Conservation (phyloP, 495 filamentous ascomycete species). For the Copromyces sp. region DNA sequence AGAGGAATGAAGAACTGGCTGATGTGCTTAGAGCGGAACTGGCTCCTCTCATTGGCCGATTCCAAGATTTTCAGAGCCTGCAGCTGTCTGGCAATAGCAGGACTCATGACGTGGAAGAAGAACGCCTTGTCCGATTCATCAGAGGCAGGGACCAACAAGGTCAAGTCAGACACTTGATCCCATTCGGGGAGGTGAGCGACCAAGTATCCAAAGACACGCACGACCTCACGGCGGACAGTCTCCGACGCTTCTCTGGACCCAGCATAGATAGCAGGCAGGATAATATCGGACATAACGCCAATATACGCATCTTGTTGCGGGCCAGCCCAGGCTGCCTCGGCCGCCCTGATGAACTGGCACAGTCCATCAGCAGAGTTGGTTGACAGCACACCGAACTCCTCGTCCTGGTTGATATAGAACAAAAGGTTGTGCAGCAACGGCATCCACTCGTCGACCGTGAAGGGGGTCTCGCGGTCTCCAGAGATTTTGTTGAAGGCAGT, state of each 20-base stretch:
- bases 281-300: conserved; percentile 44
- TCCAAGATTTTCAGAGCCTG: conserved; percentile 72
- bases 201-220: conserved; percentile 67
- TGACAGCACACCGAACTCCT: conserved; percentile 77
- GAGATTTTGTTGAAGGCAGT: conserved; percentile 68
- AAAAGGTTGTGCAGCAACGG: conserved; percentile 88
- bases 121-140: conserved; percentile 76
- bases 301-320: conserved; percentile 29
- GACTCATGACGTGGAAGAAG: conserved; percentile 85
- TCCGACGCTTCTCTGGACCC: conserved; percentile 72
- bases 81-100: conserved; percentile 79
- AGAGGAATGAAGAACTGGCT: conserved; percentile 83
- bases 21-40: conserved; percentile 63
- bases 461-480: conserved; percentile 36
- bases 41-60: conserved; percentile 47
- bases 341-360: conserved; percentile 64
- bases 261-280: conserved; percentile 66
- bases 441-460: conserved; percentile 72
- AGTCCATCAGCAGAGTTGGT: conserved; percentile 70
- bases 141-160: conserved; percentile 56
- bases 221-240: conserved; percentile 69
- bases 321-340: conserved; percentile 21
- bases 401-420: conserved; percentile 74
- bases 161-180: conserved; percentile 63
- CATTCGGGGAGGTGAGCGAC: conserved; percentile 60